These are phyloP conservation scores for Fraxinus greggii DNA, from an alignment of 305 asterid species.

Conservation along the genomic window DNA sequence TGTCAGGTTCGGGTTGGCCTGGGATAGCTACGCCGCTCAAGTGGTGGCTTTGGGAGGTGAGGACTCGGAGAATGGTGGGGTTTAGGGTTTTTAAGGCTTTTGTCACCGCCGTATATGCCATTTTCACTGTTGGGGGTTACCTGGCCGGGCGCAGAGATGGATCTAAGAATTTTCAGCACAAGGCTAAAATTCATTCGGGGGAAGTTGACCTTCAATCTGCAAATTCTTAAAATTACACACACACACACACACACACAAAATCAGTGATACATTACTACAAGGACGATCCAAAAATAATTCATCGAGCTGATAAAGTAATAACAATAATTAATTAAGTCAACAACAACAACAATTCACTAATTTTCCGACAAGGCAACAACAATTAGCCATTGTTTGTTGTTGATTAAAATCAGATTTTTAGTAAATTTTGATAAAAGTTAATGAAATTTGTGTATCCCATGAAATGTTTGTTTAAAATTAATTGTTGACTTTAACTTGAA, in stretches of 20 bases:
- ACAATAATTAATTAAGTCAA: too few relatives aligned
- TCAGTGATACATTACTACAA: neutral
- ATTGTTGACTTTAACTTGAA: too few relatives aligned
- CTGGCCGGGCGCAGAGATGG: neutral
- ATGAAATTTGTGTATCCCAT: too few relatives aligned
- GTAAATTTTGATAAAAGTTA: too few relatives aligned
- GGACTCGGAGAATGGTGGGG: constrained; percentile 28
- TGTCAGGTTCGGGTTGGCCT: constrained; percentile 35
- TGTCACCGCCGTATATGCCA: constrained; percentile 53
- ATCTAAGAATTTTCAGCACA: neutral
- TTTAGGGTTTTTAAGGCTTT: constrained; percentile 47
- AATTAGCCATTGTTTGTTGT: too few relatives aligned
- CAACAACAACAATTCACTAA: too few relatives aligned
- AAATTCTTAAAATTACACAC: neutral
- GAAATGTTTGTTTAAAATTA: too few relatives aligned
- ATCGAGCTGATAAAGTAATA: neutral
- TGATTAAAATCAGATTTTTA: too few relatives aligned
- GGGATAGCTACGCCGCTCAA: constrained; percentile 42
- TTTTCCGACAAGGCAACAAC: too few relatives aligned
- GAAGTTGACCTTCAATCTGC: neutral
- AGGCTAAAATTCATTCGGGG: neutral
- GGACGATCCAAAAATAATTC: neutral
- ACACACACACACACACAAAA: too few relatives aligned
- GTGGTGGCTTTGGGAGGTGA: constrained; percentile 34
- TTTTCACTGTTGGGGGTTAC: constrained; percentile 30